A percentile compares a stretch with the other conserved stretches of the same genome.
These are phyloP conservation scores for Colletotrichum acutatum DNA, from an alignment of 2,329 filamentous ascomycete species.

Conservation along the genomic window DNA sequence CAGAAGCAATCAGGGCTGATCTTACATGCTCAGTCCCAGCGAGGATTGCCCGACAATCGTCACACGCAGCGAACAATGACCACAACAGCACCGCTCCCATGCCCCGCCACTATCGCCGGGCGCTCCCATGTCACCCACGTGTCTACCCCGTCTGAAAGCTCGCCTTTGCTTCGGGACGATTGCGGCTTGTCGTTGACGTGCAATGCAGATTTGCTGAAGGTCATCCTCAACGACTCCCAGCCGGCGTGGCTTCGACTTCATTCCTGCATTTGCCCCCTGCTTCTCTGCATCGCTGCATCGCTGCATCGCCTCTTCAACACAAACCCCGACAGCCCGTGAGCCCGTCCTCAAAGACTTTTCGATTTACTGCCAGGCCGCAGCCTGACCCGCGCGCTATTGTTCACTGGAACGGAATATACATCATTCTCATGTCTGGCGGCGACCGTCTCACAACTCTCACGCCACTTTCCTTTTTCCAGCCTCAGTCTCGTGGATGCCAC, in stretches of 20 bases:
- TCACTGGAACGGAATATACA: conserved; percentile 16
- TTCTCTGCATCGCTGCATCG: background rate
- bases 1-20: background rate
- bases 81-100: background rate
- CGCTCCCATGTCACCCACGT: background rate
- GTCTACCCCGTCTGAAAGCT: background rate
- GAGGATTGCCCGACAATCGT: background rate
- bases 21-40: background rate
- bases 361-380: background rate
- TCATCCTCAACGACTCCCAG: background rate
- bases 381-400: background rate
- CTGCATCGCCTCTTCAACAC: background rate
- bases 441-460: background rate
- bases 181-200: background rate
- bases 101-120: background rate
- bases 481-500: background rate
- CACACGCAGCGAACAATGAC: background rate
- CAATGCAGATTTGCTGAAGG: background rate
- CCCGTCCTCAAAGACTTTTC: background rate
- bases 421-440: conserved; percentile 29
- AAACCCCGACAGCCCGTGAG: background rate
- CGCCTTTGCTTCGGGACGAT: background rate
- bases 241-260: background rate
- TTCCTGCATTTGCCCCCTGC: background rate
- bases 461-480: conserved; percentile 11